Conservation (phyloP, 2,329 filamentous ascomycete genomes). For the Monascus ruber region DNA sequence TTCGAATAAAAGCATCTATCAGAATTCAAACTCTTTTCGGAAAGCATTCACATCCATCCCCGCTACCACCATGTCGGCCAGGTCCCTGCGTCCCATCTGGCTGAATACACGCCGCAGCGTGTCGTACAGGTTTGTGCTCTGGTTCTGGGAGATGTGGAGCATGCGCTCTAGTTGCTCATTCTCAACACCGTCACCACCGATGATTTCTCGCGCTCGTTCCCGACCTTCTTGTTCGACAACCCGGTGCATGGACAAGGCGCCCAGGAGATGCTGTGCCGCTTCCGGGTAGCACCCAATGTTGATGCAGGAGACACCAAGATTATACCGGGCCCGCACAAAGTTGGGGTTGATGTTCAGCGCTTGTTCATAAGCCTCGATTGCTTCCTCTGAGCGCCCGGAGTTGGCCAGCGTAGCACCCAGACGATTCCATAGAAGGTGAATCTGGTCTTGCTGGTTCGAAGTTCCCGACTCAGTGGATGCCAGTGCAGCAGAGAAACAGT, state of each 20-base stretch:
- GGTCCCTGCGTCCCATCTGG: slow-evolving; percentile 81
- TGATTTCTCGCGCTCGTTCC: slow-evolving; percentile 70
- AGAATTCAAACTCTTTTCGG: slow-evolving; percentile 84
- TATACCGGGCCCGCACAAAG: slow-evolving; percentile 94
- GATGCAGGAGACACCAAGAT: slow-evolving; percentile 91
- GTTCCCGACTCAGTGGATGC: slow-evolving; percentile 73
- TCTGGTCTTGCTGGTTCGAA: slow-evolving; percentile 71
- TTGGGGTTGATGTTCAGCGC: slow-evolving; percentile 84
- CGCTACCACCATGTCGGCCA: slow-evolving; percentile 75
- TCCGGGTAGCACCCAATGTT: slow-evolving; percentile 94
- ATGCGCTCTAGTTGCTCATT: slow-evolving; percentile 75
- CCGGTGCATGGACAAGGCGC: slow-evolving; percentile 90
- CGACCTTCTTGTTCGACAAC: slow-evolving; percentile 77
- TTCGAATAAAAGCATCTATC: slow-evolving; percentile 8
- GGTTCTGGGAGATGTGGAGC: slow-evolving; percentile 69
- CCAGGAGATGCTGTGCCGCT: slow-evolving; percentile 83
- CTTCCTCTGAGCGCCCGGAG: slow-evolving; percentile 84
- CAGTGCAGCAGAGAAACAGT: slow-evolving; percentile 91
- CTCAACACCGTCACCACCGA: slow-evolving; percentile 47
- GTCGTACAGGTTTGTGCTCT: slow-evolving; percentile 93
- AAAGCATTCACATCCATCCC: slow-evolving; percentile 88
- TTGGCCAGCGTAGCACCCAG: slow-evolving; percentile 94
- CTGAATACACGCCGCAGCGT: slow-evolving; percentile 90
- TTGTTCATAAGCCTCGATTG: slow-evolving; percentile 91
- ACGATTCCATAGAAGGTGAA: slow-evolving; percentile 94